phyloP scores from a whole-genome alignment of 345 rosid species.

The Camelina laxa region DNA sequence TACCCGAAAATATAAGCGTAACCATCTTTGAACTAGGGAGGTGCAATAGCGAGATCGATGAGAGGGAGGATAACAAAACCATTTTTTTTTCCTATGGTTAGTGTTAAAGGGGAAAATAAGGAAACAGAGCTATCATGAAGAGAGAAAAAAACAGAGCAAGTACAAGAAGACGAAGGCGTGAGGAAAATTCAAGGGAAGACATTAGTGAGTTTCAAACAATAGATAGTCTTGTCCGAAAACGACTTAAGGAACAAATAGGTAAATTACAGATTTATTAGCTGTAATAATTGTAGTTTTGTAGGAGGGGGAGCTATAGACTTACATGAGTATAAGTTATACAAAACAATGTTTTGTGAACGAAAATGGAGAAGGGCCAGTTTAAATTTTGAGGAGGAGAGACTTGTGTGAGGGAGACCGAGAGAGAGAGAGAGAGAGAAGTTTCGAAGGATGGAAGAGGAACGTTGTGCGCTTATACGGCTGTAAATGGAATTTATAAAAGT shows the following conservation, averaged over 20 bases:
- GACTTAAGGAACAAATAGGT: slow-evolving; percentile 28
- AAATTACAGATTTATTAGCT: not conserved
- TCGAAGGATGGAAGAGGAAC: slow-evolving; percentile 30
- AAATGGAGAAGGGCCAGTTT: slow-evolving; percentile 44
- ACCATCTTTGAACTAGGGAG: slow-evolving; percentile 15
- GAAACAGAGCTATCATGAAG: slow-evolving; percentile 39
- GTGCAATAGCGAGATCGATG: slow-evolving; percentile 16
- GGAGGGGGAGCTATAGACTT: slow-evolving; percentile 23
- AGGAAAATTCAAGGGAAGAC: slow-evolving; percentile 39
- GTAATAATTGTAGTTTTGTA: not conserved
- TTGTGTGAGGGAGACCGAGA: slow-evolving; percentile 16
- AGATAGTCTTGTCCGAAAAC: slow-evolving; percentile 33
- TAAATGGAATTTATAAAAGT: slow-evolving; percentile 41
- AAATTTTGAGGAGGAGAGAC: slow-evolving; percentile 23
- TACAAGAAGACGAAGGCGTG: slow-evolving; percentile 12
- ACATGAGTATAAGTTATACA: slow-evolving; percentile 44
- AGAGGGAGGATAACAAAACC: not conserved
- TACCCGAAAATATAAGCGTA: slow-evolving; percentile 9
- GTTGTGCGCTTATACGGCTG: slow-evolving; percentile 29
- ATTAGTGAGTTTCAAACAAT: slow-evolving; percentile 21
- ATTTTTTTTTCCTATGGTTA: slow-evolving; percentile 12
- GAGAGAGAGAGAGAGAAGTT: slow-evolving; percentile 8
- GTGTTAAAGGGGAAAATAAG: slow-evolving; percentile 32
- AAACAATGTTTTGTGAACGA: slow-evolving; percentile 39
- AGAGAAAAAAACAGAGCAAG: slow-evolving; percentile 23